phyloP scores from a whole-genome alignment of 768 basidiomycete genomes.

The Scleroderma bovista region DNA sequence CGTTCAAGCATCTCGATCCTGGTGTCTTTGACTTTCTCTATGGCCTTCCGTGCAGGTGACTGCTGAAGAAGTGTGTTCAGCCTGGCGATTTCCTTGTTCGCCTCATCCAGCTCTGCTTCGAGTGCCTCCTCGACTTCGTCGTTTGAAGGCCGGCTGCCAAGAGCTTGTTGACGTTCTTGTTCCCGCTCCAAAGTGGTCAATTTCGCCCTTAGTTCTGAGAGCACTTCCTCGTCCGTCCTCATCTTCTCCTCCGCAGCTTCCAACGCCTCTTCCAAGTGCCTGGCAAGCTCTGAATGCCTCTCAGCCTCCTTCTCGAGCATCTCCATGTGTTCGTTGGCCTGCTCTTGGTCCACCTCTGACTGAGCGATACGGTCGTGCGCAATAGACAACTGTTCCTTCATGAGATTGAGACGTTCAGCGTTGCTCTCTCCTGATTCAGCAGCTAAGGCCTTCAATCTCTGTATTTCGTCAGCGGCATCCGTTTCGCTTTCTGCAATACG shows the following conservation, averaged over 20 bases:
- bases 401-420: conserved; percentile 44
- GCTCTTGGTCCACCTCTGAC: conserved; percentile 40
- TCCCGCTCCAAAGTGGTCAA: conserved; percentile 56
- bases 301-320: conserved; percentile 48
- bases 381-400: conserved; percentile 50
- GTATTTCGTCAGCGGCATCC: conserved; percentile 28
- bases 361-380: conserved; percentile 42
- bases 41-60: conserved; percentile 70
- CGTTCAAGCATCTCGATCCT: conserved; percentile 72
- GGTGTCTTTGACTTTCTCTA: conserved; percentile 71
- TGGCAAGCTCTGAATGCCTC: conserved; percentile 48
- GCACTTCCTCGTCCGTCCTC: conserved; percentile 49
- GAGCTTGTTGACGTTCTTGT: conserved; percentile 32
- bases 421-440: conserved; percentile 58
- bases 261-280: conserved; percentile 72
- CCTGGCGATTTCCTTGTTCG: conserved; percentile 69
- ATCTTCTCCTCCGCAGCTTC: conserved; percentile 72
- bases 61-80: conserved; percentile 62
- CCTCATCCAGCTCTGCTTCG: conserved; percentile 72
- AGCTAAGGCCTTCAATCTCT: conserved; percentile 43
- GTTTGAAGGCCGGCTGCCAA: conserved; percentile 27
- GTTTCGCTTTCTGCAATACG: conserved; percentile 21
- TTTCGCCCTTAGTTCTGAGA: conserved; percentile 47
- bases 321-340: conserved; percentile 44
- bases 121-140: conserved; percentile 57